Evolutionary conservation across 73 alveolate genomes (phyloP).

Genomic region (Tetrahymena thermophila): DNA sequence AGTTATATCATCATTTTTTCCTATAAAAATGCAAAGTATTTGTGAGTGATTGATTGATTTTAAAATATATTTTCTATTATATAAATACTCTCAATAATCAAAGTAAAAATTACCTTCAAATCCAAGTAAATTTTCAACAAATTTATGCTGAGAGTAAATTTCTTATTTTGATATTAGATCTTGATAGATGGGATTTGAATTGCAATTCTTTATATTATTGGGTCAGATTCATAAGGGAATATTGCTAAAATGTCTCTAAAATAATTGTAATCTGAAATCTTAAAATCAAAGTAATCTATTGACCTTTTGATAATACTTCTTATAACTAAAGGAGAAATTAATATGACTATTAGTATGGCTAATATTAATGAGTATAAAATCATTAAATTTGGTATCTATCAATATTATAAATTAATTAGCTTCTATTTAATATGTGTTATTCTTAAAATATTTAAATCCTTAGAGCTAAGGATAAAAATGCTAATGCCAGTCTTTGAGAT

Average conservation of each 20-base stretch:
- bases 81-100: too few relatives aligned
- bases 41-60: too few relatives aligned
- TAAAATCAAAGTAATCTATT: background rate
- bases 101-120: background rate
- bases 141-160: background rate
- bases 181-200: background rate
- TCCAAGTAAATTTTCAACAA: background rate
- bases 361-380: background rate
- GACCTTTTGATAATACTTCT: background rate
- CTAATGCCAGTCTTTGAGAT: background rate
- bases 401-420: background rate
- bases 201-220: background rate
- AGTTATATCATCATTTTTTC: background rate
- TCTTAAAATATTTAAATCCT: background rate
- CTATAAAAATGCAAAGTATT: background rate
- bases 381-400: background rate
- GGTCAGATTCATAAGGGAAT: background rate
- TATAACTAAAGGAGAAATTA: background rate
- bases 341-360: background rate
- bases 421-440: background rate
- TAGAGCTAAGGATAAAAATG: background rate
- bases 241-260: background rate
- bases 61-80: too few relatives aligned
- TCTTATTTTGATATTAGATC: background rate
- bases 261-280: background rate